Percentiles rank a stretch among this genome's conserved stretches.
Evolutionary conservation across 352 stramenopile species (phyloP).

Genomic region (Pythium phragmiticola): DNA sequence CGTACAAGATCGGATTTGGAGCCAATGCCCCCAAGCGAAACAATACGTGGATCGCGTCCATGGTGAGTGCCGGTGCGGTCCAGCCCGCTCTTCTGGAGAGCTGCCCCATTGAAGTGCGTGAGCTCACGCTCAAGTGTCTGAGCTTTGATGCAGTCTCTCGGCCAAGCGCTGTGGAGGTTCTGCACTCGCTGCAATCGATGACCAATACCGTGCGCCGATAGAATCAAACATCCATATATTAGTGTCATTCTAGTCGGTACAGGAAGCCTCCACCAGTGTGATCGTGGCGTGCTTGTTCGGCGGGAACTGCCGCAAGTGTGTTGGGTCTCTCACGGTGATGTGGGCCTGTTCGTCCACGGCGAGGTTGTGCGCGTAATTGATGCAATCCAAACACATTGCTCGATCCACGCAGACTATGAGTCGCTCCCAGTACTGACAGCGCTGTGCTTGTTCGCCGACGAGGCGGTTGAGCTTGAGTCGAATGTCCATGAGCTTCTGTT

Average conservation of each 20-base stretch:
- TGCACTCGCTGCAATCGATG: constrained; percentile 8
- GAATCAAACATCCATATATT: not conserved
- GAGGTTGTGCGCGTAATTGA: constrained; percentile 53
- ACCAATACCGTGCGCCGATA: not conserved
- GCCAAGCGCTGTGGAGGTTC: constrained; percentile 30
- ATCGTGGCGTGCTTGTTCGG: constrained; percentile 8
- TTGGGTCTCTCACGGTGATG: constrained; percentile 57
- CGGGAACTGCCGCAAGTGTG: constrained; percentile 43
- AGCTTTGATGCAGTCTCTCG: constrained; percentile 21
- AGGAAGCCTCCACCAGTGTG: not conserved
- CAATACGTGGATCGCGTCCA: constrained; percentile 34
- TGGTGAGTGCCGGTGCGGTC: constrained; percentile 25
- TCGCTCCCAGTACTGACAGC: constrained; percentile 39
- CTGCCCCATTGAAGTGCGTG: constrained; percentile 25
- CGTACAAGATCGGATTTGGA: constrained; percentile 24
- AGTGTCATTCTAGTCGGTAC: not conserved
- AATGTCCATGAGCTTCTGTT: constrained; percentile 82
- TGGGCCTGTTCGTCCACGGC: constrained; percentile 37
- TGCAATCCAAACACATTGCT: constrained; percentile 76
- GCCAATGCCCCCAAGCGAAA: constrained; percentile 8
- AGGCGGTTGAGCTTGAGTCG: constrained; percentile 46
- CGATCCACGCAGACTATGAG: constrained; percentile 65
- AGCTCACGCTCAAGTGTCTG: constrained; percentile 25
- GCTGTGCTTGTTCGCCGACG: not conserved
- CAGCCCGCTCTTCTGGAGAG: constrained; percentile 18